A percentile compares a stretch with the other conserved stretches of the same genome.
Evolutionary conservation across 306 rosid genomes (phyloP).

Genomic region (Heteromeles arbutifolia): DNA sequence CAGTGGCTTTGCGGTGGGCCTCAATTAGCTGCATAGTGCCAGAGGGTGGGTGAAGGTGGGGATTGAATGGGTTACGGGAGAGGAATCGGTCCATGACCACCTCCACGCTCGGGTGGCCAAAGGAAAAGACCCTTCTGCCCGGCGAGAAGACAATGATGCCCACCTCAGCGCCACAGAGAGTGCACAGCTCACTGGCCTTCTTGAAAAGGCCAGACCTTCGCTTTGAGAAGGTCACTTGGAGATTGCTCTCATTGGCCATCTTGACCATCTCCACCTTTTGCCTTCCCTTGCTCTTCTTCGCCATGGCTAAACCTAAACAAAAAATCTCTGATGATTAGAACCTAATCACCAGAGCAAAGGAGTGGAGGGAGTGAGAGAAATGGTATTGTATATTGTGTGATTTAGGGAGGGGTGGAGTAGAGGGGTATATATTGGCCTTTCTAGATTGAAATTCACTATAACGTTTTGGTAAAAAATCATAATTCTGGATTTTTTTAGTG

Average conservation of each 20-base stretch:
- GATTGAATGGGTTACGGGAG: conserved; percentile 10
- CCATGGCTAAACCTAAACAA: conserved; percentile 2
- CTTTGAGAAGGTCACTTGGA: conserved; percentile 60
- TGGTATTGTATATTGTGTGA: background rate
- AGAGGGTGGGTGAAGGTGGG: background rate
- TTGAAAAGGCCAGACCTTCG: conserved; percentile 54
- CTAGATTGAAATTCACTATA: background rate
- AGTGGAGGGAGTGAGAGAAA: background rate
- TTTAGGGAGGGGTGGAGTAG: background rate
- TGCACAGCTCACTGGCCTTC: conserved; percentile 54
- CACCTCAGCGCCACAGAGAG: conserved; percentile 43
- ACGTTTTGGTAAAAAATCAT: background rate
- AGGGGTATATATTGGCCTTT: conserved; percentile 2
- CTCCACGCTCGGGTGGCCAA: conserved; percentile 46
- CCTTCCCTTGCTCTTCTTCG: conserved; percentile 42
- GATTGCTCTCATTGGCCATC: conserved; percentile 42
- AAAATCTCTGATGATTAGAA: background rate
- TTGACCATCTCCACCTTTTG: conserved; percentile 50
- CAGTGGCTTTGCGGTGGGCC: conserved; percentile 22
- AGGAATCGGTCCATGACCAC: conserved; percentile 23
- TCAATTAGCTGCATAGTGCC: conserved; percentile 28
- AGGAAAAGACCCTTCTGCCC: conserved; percentile 46
- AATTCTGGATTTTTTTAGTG: background rate
- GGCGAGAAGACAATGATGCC: conserved; percentile 54
- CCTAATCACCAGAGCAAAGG: background rate